A percentile compares a stretch with the other conserved stretches of the same genome.
Evolutionary conservation across 495 filamentous ascomycete genomes (phyloP).

Genomic region (Ramalina peruviana): DNA sequence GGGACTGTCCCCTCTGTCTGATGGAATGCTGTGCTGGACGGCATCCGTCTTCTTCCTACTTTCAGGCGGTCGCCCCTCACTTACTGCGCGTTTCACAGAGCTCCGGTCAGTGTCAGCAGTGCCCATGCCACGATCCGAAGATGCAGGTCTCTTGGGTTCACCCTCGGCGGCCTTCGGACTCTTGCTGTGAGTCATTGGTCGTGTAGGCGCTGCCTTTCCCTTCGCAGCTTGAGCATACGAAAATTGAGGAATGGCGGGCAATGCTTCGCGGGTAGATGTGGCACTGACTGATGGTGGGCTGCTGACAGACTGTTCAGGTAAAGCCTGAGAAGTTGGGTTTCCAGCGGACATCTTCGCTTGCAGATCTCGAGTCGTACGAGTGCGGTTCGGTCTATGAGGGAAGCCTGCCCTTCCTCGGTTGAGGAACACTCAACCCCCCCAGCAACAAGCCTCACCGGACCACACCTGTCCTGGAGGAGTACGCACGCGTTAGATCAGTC

Average conservation of each 20-base stretch:
- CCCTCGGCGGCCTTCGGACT: constrained; percentile 21
- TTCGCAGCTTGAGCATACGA: constrained; percentile 95
- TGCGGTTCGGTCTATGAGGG: too few relatives aligned
- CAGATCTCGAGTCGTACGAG: too few relatives aligned
- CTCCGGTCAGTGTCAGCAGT: constrained; percentile 7
- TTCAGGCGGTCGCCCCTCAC: constrained; percentile 15
- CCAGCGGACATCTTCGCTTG: too few relatives aligned
- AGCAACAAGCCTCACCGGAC: background rate
- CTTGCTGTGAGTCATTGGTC: constrained; percentile 23
- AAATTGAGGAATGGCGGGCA: constrained; percentile 34
- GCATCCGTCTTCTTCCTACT: constrained; percentile 3
- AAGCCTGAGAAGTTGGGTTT: background rate
- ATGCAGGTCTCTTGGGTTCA: constrained; percentile 13
- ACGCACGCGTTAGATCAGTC: background rate
- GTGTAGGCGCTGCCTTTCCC: constrained; percentile 38
- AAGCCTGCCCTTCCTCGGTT: too few relatives aligned
- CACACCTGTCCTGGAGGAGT: background rate
- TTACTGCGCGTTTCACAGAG: constrained; percentile 10
- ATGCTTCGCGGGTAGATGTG: constrained; percentile 6
- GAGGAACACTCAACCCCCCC: background rate
- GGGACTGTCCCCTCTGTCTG: background rate
- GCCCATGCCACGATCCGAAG: constrained; percentile 1
- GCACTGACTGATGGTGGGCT: constrained; percentile 1
- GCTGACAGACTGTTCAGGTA: background rate
- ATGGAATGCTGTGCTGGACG: background rate